These are phyloP conservation scores for Rosa chinensis DNA, from an alignment of 306 rosid species.

Conservation along the genomic window DNA sequence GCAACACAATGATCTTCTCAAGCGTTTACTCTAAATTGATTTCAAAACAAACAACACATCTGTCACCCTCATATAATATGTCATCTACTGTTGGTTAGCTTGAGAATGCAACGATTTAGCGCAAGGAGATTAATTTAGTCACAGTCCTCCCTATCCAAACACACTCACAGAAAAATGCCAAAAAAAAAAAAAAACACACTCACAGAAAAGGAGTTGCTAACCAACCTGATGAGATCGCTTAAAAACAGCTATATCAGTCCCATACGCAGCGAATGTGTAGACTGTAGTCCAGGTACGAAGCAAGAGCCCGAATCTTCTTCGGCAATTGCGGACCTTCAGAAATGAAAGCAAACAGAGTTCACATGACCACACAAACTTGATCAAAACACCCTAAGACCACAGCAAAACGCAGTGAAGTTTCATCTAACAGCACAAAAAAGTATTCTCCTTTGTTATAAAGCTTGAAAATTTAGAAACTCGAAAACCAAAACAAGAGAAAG, in stretches of 20 bases:
- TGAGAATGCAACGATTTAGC: not conserved
- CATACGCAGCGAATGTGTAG: slow-evolving; percentile 75
- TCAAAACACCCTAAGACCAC: not conserved
- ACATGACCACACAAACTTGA: not conserved
- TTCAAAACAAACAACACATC: not conserved
- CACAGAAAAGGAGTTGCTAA: not conserved
- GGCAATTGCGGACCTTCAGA: slow-evolving; percentile 59
- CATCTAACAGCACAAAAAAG: not conserved
- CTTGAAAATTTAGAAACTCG: not conserved
- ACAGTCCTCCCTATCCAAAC: too few species aligned
- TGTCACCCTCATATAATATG: not conserved
- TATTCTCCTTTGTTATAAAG: not conserved
- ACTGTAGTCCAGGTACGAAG: slow-evolving; percentile 78
- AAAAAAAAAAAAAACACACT: too few species aligned
- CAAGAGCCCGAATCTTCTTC: slow-evolving; percentile 85
- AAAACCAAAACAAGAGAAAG: not conserved
- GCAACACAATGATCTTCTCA: not conserved
- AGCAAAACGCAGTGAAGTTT: too few species aligned
- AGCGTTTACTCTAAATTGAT: not conserved
- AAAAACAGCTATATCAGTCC: slow-evolving; percentile 64
- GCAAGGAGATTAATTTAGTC: not conserved
- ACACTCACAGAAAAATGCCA: not conserved
- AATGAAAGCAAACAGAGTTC: not conserved
- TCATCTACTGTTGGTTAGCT: not conserved
- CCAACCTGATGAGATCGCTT: slow-evolving; percentile 77